Evolutionary conservation across 257 asterid genomes (phyloP).

Genomic region (Misopates orontium): DNA sequence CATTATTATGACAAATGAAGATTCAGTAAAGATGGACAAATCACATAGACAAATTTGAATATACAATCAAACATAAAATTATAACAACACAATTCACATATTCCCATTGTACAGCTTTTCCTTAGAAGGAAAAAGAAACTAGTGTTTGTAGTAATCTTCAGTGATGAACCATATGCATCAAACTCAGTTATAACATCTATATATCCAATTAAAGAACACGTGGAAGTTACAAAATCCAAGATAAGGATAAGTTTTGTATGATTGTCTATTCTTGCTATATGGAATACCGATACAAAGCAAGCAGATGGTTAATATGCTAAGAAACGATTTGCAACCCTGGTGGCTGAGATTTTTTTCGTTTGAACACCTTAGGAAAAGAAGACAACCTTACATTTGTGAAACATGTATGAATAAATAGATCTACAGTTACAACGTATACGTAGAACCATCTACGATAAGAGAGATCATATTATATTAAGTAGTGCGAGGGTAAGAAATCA

Average conservation of each 20-base stretch:
- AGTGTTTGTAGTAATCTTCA: no score
- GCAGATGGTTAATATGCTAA: neutral
- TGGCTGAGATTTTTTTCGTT: no score
- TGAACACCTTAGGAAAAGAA: neutral
- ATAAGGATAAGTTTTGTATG: no score
- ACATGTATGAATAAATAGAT: constrained; percentile 5
- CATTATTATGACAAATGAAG: neutral
- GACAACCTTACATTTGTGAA: neutral
- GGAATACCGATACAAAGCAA: neutral
- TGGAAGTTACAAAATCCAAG: neutral
- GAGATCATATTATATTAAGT: neutral
- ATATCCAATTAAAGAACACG: neutral
- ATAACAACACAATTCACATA: neutral
- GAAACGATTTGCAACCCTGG: neutral
- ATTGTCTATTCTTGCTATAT: neutral
- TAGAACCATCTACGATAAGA: neutral
- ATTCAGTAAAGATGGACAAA: neutral
- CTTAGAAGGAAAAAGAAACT: no score
- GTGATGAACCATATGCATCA: no score
- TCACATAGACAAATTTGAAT: neutral
- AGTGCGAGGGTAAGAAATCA: constrained; percentile 16
- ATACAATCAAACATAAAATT: neutral
- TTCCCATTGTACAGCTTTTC: constrained; percentile 1
- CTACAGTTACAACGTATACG: neutral
- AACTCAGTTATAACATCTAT: no score